phyloP scores from a whole-genome alignment of 352 stramenopile genomes.

The Phytopythium kandeliae region DNA sequence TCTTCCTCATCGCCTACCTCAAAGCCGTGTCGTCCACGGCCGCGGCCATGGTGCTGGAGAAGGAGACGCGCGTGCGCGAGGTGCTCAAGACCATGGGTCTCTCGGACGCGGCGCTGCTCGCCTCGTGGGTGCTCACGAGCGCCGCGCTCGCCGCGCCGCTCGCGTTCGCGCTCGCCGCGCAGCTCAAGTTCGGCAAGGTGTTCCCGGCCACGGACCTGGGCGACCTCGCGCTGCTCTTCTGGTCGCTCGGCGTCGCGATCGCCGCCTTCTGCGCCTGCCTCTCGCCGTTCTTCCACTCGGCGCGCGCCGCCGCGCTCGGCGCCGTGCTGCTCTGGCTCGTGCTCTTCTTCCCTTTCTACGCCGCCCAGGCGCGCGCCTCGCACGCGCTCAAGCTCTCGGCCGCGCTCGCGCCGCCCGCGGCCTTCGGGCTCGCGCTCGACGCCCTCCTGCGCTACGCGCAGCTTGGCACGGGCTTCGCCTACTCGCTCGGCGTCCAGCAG shows the following conservation, averaged over 20 bases:
- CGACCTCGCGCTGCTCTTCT: slow-evolving; percentile 66
- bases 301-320: slow-evolving; percentile 45
- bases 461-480: slow-evolving; percentile 53
- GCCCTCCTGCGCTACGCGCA: slow-evolving; percentile 50
- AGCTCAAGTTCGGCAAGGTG: slow-evolving; percentile 62
- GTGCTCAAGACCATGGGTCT: slow-evolving; percentile 86
- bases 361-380: slow-evolving; percentile 34
- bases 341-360: slow-evolving; percentile 70
- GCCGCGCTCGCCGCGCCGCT: slow-evolving; percentile 41
- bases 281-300: slow-evolving; percentile 68
- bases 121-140: slow-evolving; percentile 57
- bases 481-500: slow-evolving; percentile 36
- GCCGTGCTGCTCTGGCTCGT: slow-evolving; percentile 69
- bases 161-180: slow-evolving; percentile 34
- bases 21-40: slow-evolving; percentile 60
- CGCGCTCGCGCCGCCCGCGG: slow-evolving; percentile 50
- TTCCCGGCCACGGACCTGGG: slow-evolving; percentile 54
- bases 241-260: slow-evolving; percentile 48
- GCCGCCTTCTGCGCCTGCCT: slow-evolving; percentile 63
- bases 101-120: slow-evolving; percentile 47
- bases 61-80: slow-evolving; percentile 70
- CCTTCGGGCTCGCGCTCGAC: slow-evolving; percentile 63
- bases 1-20: slow-evolving; percentile 51
- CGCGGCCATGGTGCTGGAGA: slow-evolving; percentile 73
- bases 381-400: slow-evolving; percentile 44